These are phyloP conservation scores for Eremochloa ophiuroides DNA, from an alignment of 176 grass and related monocot genomes.

Conservation along the genomic window DNA sequence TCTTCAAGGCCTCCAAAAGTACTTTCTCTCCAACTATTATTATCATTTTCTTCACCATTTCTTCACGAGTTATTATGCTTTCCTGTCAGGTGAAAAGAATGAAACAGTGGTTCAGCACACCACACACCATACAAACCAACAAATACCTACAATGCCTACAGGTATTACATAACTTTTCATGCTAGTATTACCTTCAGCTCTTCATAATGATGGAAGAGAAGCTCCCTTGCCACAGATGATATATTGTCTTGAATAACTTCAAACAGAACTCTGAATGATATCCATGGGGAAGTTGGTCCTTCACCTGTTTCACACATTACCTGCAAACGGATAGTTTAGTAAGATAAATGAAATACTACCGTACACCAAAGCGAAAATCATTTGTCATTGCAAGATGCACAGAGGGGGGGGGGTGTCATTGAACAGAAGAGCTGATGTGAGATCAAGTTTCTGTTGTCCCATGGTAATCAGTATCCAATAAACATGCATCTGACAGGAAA, in stretches of 20 bases:
- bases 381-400: conserved; percentile 12
- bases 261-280: conserved; percentile 63
- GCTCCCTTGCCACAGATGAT: conserved; percentile 54
- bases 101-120: conserved; percentile 25
- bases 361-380: conserved; percentile 9
- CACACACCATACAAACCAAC: neutral
- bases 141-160: neutral
- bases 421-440: neutral
- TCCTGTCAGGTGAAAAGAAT: conserved; percentile 32
- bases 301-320: conserved; percentile 32
- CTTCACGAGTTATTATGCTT: conserved; percentile 56
- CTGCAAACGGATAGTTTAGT: conserved; percentile 32
- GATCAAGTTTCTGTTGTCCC: conserved; percentile 12
- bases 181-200: conserved; percentile 56
- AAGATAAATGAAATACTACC: conserved; percentile 22
- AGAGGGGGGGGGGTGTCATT: neutral
- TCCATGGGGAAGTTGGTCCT: conserved; percentile 69
- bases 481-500: conserved; percentile 5
- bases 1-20: conserved; percentile 54
- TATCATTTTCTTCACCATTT: conserved; percentile 72
- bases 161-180: no score
- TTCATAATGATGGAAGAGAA: conserved; percentile 69
- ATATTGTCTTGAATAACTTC: conserved; percentile 53
- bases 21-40: conserved; percentile 73
- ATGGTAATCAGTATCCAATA: no score